Evolutionary conservation across 2,329 filamentous ascomycete genomes (phyloP).

Genomic region (Aurifilum marmelostoma): DNA sequence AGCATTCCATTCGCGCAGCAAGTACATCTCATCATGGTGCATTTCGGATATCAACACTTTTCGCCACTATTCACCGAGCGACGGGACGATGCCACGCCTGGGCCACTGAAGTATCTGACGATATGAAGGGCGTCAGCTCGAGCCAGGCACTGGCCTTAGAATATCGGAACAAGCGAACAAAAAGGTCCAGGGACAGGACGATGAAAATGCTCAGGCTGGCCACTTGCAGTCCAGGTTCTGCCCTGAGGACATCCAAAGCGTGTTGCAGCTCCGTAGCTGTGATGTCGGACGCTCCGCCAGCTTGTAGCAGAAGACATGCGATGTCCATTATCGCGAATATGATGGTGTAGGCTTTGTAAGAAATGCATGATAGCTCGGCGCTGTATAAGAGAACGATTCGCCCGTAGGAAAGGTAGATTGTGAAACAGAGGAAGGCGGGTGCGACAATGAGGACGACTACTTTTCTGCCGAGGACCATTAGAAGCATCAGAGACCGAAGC

Average conservation of each 20-base stretch:
- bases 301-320: neutral
- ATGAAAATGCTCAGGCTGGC: neutral
- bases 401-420: neutral
- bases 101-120: constrained; percentile 37
- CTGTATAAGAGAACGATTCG: neutral
- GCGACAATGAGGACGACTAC: neutral
- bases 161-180: neutral
- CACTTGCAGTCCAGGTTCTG: neutral
- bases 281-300: neutral
- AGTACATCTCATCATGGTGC: constrained; percentile 29
- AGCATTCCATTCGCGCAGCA: neutral
- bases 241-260: neutral
- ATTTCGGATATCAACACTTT: constrained; percentile 59
- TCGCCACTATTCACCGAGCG: constrained; percentile 59
- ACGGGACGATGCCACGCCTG: constrained; percentile 54
- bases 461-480: neutral
- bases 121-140: constrained; percentile 52
- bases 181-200: neutral
- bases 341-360: neutral
- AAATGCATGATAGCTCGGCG: neutral
- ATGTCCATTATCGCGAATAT: neutral
- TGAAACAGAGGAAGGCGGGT: constrained; percentile 1
- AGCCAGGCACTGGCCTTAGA: constrained; percentile 57
- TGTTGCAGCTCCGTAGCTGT: neutral
- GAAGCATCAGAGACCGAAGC: neutral